Conservation (phyloP, 2,329 filamentous ascomycete genomes). For the Zymoseptoria crescenta region DNA sequence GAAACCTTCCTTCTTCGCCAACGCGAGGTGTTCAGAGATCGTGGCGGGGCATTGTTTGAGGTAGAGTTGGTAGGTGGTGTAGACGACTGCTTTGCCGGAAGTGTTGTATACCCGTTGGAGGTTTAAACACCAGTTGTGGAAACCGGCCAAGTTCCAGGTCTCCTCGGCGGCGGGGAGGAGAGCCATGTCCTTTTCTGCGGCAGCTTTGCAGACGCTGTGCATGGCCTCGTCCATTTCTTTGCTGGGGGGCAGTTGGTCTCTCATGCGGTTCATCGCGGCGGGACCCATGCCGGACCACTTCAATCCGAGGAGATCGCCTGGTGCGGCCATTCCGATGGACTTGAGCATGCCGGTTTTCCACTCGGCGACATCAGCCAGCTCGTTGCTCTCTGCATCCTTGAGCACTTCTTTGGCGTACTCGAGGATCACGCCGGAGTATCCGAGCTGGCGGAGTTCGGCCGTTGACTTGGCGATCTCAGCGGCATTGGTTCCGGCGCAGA, state of each 20-base stretch:
- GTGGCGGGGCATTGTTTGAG: conserved; percentile 41
- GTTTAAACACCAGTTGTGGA: conserved; percentile 47
- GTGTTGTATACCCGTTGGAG: conserved; percentile 29
- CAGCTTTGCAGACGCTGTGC: conserved; percentile 65
- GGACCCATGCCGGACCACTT: conserved; percentile 76
- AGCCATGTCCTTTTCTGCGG: conserved; percentile 58
- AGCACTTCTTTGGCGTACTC: conserved; percentile 80
- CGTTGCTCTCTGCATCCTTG: conserved; percentile 43
- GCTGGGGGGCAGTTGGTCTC: conserved; percentile 54
- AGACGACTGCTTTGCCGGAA: conserved; percentile 59
- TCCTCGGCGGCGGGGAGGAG: conserved; percentile 86
- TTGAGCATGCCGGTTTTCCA: conserved; percentile 71
- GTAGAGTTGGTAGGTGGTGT: conserved; percentile 56
- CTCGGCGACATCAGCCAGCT: conserved; percentile 54
- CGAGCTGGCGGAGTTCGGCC: conserved; percentile 59
- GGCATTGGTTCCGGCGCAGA: conserved; percentile 73
- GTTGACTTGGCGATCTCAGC: conserved; percentile 61
- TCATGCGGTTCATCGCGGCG: conserved; percentile 60
- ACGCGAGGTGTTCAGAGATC: conserved; percentile 40
- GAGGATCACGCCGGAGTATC: conserved; percentile 76
- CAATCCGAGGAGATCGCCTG: conserved; percentile 48
- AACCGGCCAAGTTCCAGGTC: conserved; percentile 66
- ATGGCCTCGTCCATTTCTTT: conserved; percentile 61
- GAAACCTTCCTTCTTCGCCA: conserved; percentile 41
- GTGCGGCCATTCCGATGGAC: conserved; percentile 52